Conservation (phyloP, 345 rosid species). For the Aurinia saxatilis region DNA sequence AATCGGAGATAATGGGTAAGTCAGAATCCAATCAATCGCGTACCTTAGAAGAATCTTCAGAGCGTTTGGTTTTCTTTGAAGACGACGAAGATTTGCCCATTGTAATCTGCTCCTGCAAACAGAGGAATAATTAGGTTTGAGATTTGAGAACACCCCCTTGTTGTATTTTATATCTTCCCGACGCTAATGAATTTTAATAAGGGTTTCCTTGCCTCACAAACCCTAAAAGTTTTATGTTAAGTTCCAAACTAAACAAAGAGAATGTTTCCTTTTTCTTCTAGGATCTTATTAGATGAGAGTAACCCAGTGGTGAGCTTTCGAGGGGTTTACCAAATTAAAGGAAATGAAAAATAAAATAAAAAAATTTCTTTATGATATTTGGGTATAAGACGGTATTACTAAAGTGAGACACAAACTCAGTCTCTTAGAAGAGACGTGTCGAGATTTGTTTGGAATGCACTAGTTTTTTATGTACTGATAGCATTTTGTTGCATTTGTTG, state of each 20-base stretch:
- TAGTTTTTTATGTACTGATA: too few relatives aligned
- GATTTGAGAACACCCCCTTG: neutral
- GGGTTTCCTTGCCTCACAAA: neutral
- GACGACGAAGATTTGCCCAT: constrained; percentile 52
- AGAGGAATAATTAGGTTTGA: neutral
- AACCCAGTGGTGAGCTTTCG: too few relatives aligned
- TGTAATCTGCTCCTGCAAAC: neutral
- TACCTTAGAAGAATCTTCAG: constrained; percentile 44
- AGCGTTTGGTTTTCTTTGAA: constrained; percentile 35
- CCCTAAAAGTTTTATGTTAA: neutral
- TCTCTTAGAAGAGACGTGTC: too few relatives aligned
- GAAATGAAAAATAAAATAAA: too few relatives aligned
- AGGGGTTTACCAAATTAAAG: too few relatives aligned
- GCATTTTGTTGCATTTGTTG: too few relatives aligned
- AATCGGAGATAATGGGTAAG: neutral
- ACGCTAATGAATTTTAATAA: neutral
- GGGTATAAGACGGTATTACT: too few relatives aligned
- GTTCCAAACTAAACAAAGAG: neutral
- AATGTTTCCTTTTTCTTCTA: neutral
- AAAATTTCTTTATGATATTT: too few relatives aligned
- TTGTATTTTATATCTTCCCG: neutral
- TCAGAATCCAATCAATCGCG: neutral
- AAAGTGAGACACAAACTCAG: too few relatives aligned
- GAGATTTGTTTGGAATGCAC: too few relatives aligned
- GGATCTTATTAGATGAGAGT: neutral